Evolutionary conservation across 2,329 filamentous ascomycete species (phyloP).

Genomic region (Paramyrothecium roridum): DNA sequence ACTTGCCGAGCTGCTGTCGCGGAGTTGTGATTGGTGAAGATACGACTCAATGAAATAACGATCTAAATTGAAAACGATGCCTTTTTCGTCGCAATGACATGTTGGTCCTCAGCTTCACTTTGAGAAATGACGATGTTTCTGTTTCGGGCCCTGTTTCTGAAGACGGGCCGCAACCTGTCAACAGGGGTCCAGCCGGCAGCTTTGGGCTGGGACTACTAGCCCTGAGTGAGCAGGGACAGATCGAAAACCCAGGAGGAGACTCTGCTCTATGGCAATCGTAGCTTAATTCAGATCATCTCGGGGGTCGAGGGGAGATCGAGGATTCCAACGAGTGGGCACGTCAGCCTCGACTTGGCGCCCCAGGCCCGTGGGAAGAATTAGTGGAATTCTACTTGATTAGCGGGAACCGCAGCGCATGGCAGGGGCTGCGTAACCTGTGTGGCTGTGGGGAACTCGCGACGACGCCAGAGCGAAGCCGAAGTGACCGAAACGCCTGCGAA

Average conservation of each 20-base stretch:
- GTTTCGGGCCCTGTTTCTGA: background rate
- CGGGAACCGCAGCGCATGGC: background rate
- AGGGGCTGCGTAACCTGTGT: background rate
- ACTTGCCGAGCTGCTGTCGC: conserved; percentile 57
- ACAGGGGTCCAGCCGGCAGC: background rate
- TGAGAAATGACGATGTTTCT: background rate
- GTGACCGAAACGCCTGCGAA: background rate
- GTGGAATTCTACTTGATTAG: background rate
- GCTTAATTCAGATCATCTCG: background rate
- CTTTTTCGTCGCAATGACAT: background rate
- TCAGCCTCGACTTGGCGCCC: background rate
- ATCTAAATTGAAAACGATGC: background rate
- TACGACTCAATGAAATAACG: too few species aligned
- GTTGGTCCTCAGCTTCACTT: background rate
- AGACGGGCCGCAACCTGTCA: background rate
- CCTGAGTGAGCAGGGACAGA: background rate
- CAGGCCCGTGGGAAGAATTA: background rate
- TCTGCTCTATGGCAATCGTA: background rate
- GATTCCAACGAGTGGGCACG: background rate
- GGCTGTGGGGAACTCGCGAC: background rate
- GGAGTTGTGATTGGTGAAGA: conserved; percentile 62
- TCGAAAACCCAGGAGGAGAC: background rate
- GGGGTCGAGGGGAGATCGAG: background rate
- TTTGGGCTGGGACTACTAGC: background rate
- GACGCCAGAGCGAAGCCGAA: too few species aligned